Evolutionary conservation across 768 basidiomycete species (phyloP), one percentile per base, ranked within the genome.

Genomic region (Hygrophoropsis aurantiaca): DNA sequence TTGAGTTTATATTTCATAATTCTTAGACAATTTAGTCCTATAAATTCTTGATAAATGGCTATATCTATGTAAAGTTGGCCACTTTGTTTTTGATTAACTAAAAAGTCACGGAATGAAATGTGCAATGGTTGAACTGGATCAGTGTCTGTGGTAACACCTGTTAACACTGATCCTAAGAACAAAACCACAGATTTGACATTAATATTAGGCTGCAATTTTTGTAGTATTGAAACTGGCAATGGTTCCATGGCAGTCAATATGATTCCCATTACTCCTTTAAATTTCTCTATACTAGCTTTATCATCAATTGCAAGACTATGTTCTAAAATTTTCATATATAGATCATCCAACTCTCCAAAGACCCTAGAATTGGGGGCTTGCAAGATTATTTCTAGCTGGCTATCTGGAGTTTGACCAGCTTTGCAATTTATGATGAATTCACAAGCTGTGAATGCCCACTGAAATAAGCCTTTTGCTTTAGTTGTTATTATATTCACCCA

Each of bases 371-470:
- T 6, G 7, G 27, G 7, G 6, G 27, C 6, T 7, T 6, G 19
- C 25, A 20, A 11, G 51, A 40, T 7, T 39, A 24, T 35, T 23
- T 46, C 19, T 9, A 59, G 44, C 11, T 53, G 53, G 13, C 61
- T 48, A 11, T 4, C n/a, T 8, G 55, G 23, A 21, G 16, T 35
- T 13, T 55, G 43, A 13, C 57, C 59, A 18, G 43, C 27, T 9
- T 55, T 42, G 19, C 48, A 51, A n/a, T 49, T 50, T 26, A 54
- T 44, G 23, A 67, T 60, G 21, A 56, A 62, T 9, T 40, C 45
- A 50, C 64, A 65, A 6, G 59, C 68, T 3, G 64, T 64, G 13
- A 46, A 56, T 1, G 68, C 66, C 66, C 64, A 69, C 42, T 67
- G 61, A 44, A 69, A 68, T 19, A 68, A 59, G 15, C 50, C 64